Percentiles rank a stretch among this genome's conserved stretches.
Evolutionary conservation across 306 rosid genomes (phyloP).

Genomic region (Pterocarpus macrocarpus): DNA sequence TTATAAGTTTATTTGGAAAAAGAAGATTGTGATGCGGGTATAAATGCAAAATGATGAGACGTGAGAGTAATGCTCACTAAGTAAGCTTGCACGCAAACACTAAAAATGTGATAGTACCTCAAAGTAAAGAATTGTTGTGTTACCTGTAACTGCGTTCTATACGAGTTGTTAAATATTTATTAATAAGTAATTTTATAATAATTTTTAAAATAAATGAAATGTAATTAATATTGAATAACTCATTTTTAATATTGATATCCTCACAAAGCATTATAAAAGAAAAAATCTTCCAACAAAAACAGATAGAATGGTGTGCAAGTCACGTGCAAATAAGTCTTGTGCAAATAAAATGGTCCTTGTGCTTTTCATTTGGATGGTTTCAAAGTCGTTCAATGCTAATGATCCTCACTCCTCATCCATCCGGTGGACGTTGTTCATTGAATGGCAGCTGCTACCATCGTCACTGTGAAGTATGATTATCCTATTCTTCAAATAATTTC

Average conservation of each 20-base stretch:
- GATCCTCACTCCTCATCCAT: slow-evolving; percentile 30
- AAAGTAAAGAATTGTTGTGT: not conserved
- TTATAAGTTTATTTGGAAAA: not conserved
- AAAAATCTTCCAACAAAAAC: not conserved
- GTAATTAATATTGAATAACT: no score
- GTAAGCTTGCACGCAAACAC: not conserved
- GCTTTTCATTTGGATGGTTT: slow-evolving; percentile 13
- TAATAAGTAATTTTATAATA: not conserved
- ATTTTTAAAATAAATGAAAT: not conserved
- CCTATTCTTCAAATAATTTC: slow-evolving; percentile 26
- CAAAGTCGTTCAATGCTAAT: slow-evolving; percentile 5
- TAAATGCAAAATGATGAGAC: not conserved
- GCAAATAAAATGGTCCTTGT: slow-evolving; percentile 28
- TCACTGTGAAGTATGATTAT: slow-evolving; percentile 6
- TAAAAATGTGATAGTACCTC: not conserved
- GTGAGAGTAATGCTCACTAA: not conserved
- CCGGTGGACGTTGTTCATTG: slow-evolving; percentile 39
- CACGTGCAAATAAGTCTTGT: not conserved
- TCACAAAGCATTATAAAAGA: not conserved
- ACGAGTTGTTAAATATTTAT: not conserved
- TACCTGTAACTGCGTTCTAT: not conserved
- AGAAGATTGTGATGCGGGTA: not conserved
- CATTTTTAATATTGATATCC: no score
- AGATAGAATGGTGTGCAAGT: slow-evolving; percentile 21
- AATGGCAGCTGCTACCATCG: slow-evolving; percentile 39